phyloP scores from a whole-genome alignment of 768 basidiomycete genomes.

The Leucocoprinus leucothites region DNA sequence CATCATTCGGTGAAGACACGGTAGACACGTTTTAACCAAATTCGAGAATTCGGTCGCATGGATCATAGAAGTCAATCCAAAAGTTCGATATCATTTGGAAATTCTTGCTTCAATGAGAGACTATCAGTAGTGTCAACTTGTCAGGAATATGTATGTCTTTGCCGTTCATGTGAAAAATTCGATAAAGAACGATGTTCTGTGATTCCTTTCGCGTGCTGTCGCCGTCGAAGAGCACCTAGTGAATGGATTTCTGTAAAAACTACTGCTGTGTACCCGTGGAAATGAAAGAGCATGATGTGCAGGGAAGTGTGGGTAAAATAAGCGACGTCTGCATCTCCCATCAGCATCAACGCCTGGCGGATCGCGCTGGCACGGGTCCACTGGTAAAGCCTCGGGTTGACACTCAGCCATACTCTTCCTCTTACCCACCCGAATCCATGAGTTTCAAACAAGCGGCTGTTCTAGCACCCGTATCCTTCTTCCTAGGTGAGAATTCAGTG shows the following conservation, averaged over 20 bases:
- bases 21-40: too few relatives aligned
- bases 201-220: too few relatives aligned
- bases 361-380: not conserved
- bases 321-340: not conserved
- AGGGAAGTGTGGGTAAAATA: not conserved
- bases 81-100: too few relatives aligned
- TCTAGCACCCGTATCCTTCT: slow-evolving; percentile 83
- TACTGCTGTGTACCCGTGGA: too few relatives aligned
- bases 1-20: not conserved
- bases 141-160: too few relatives aligned
- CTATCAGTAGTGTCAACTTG: too few relatives aligned
- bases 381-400: slow-evolving; percentile 1
- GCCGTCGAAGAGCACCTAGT: too few relatives aligned
- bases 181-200: too few relatives aligned
- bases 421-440: slow-evolving; percentile 42
- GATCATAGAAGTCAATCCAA: too few relatives aligned
- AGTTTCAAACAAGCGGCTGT: slow-evolving; percentile 90
- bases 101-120: too few relatives aligned
- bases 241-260: not conserved
- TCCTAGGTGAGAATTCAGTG: slow-evolving; percentile 59
- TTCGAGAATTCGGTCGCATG: too few relatives aligned
- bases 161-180: too few relatives aligned
- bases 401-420: slow-evolving; percentile 6
- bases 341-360: not conserved
- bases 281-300: not conserved